Percentiles rank a stretch among this genome's conserved stretches.
phyloP scores from a whole-genome alignment of 768 basidiomycete genomes.

The Nidularia sp. region DNA sequence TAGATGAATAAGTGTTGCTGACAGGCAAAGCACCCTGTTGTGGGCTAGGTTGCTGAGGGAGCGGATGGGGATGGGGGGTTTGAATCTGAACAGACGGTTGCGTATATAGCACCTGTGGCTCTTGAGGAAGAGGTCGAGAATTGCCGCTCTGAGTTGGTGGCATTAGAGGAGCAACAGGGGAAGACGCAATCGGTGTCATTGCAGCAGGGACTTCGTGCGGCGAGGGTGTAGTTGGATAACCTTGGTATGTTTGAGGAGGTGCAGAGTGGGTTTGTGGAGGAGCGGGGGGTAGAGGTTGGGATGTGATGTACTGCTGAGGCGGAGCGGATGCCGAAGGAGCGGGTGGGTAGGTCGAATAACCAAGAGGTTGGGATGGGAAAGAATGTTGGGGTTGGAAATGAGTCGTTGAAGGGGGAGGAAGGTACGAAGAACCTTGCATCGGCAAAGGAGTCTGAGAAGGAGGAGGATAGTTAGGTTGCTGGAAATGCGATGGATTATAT shows the following conservation, averaged over 20 bases:
- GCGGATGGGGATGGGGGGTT: too few relatives aligned
- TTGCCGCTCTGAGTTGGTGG: conserved; percentile 20
- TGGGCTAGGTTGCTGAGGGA: too few relatives aligned
- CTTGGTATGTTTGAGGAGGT: conserved; percentile 22
- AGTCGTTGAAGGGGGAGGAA: conserved; percentile 24
- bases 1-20: conserved; percentile 21
- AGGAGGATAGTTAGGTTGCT: too few relatives aligned
- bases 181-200: too few relatives aligned
- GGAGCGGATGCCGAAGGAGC: conserved; percentile 27
- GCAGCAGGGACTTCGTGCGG: too few relatives aligned
- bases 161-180: conserved; percentile 25
- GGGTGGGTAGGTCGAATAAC: conserved; percentile 31
- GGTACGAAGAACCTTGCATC: too few relatives aligned
- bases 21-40: conserved; percentile 18
- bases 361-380: conserved; percentile 22
- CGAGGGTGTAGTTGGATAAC: conserved; percentile 25
- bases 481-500: too few relatives aligned
- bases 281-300: too few relatives aligned
- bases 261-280: conserved; percentile 17
- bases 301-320: conserved; percentile 33
- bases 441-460: too few relatives aligned
- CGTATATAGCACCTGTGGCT: conserved; percentile 35
- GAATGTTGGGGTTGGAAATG: conserved; percentile 34
- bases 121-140: conserved; percentile 41
- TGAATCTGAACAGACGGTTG: too few relatives aligned